Evolutionary conservation across 2,329 filamentous ascomycete species (phyloP), one percentile per base, ranked within the genome.

Genomic region (Penicillium digitatum): DNA sequence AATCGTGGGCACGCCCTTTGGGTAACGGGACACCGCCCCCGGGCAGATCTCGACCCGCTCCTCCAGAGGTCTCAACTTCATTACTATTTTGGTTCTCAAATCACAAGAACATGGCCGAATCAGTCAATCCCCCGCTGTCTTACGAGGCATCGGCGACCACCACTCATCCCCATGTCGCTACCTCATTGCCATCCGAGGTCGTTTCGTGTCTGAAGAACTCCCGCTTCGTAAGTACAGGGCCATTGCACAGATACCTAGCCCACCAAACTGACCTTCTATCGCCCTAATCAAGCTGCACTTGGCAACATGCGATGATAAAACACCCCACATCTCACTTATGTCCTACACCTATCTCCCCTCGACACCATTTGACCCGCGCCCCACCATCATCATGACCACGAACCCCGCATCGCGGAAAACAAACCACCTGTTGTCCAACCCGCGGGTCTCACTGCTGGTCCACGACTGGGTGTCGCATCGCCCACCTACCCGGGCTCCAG

Each of bases 391-490:
- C 80, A 92, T 93, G 88, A 97, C 94, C 53, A 95, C 88, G 3
- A 85, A 92, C 66, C 83, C 88, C 22, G 87, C 87, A 65, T 84
- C 87, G 3, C 75, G 82, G 34, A 84, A 87, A 62, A 87, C 87
- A 1, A 82, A 85, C 65, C 96, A 96, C 72, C 84, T 97, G 12
- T 76, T 87, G 59, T 79, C 82, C 34, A 99, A 99, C 71, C 88
- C 91, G 0, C 87, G 88, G 61, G 91, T 99, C 59, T 95, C 90
- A 3, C 81, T 97, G 12, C 84, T 97, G n/a, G 94, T 97, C 7
- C 94, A 99, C 76, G 94, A 97, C 76, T 99, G 92, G 94, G 88
- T 96, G 55, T 95, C 90, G 1, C 90, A 95, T 73, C 87, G 94
- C 2, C 92, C 93, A 1, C 89, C 90, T 0, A 91, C 88, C 8